These are phyloP conservation scores for Conoideocrella luteorostrata DNA, from an alignment of 2,329 filamentous ascomycete species.

Conservation along the genomic window DNA sequence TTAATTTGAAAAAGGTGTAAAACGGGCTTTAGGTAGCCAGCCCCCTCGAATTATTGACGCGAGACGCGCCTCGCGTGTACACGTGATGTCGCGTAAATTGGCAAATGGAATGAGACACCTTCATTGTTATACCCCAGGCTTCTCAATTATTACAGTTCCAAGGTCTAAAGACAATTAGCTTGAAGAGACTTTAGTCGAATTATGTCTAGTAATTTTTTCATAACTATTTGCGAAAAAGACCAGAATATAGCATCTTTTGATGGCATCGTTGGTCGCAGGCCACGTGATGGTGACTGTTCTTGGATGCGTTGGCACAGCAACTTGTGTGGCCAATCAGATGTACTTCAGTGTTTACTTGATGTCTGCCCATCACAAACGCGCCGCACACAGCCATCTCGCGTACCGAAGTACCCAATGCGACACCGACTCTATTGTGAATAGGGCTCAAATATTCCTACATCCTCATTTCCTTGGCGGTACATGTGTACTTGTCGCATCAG, in stretches of 20 bases:
- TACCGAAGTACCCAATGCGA: background rate
- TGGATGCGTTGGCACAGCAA: conserved; percentile 28
- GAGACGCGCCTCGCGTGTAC: conserved; percentile 25
- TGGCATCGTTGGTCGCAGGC: too few relatives aligned
- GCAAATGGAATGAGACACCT: background rate
- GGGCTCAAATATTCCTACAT: conserved; percentile 2
- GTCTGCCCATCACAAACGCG: background rate
- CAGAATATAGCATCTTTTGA: too few relatives aligned
- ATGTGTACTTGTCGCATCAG: too few relatives aligned
- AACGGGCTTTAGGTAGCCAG: background rate
- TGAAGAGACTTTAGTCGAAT: too few relatives aligned
- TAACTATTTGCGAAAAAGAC: too few relatives aligned
- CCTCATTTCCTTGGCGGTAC: background rate
- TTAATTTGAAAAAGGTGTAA: too few relatives aligned
- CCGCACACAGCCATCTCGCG: background rate
- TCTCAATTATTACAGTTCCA: too few relatives aligned
- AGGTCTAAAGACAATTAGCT: too few relatives aligned
- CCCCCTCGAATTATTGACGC: conserved; percentile 2
- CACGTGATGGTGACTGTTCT: conserved; percentile 1
- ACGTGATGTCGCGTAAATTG: conserved; percentile 32
- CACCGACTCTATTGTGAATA: background rate
- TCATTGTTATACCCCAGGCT: background rate
- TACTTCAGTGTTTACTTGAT: conserved; percentile 15
- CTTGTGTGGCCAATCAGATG: conserved; percentile 16
- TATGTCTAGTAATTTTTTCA: too few relatives aligned